Evolutionary conservation across 192 early-diverging fungal species (phyloP).

Genomic region (Entomortierella chlamydospora): DNA sequence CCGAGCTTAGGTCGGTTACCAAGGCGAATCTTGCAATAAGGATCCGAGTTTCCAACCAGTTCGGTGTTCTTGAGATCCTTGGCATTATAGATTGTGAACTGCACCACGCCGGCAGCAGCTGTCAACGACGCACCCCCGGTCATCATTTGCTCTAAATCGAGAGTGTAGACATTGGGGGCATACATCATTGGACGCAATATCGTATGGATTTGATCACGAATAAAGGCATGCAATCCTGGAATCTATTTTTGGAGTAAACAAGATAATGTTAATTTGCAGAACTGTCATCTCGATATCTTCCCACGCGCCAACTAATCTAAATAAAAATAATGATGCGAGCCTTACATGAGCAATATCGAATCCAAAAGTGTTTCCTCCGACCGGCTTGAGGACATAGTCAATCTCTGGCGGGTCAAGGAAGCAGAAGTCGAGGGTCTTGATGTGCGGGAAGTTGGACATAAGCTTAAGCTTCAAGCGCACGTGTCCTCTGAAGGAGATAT

Average conservation of each 20-base stretch:
- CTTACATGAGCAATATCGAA: conserved; percentile 87
- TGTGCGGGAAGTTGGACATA: conserved; percentile 87
- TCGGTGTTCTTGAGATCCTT: conserved; percentile 88
- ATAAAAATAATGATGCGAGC: too few species aligned
- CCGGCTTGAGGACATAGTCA: conserved; percentile 91
- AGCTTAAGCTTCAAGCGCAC: conserved; percentile 87
- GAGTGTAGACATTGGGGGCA: conserved; percentile 79
- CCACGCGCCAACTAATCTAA: too few species aligned
- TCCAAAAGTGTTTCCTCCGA: conserved; percentile 86
- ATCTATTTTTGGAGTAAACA: conserved; percentile 59
- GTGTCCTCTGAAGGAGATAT: conserved; percentile 84
- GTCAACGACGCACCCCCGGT: conserved; percentile 70
- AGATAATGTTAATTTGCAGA: too few species aligned
- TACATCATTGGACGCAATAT: conserved; percentile 87
- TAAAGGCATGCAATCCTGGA: conserved; percentile 85
- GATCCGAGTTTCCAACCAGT: conserved; percentile 90
- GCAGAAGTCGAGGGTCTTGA: conserved; percentile 84
- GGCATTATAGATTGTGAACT: conserved; percentile 82
- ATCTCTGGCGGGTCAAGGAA: conserved; percentile 89
- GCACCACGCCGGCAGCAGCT: conserved; percentile 87
- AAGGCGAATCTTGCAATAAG: conserved; percentile 81
- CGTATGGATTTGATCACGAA: conserved; percentile 77
- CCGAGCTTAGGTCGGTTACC: conserved; percentile 74
- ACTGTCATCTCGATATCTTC: too few species aligned
- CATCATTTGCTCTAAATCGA: conserved; percentile 85